phyloP scores from a whole-genome alignment of 2,329 filamentous ascomycete species.

The Colletotrichum somersetense region DNA sequence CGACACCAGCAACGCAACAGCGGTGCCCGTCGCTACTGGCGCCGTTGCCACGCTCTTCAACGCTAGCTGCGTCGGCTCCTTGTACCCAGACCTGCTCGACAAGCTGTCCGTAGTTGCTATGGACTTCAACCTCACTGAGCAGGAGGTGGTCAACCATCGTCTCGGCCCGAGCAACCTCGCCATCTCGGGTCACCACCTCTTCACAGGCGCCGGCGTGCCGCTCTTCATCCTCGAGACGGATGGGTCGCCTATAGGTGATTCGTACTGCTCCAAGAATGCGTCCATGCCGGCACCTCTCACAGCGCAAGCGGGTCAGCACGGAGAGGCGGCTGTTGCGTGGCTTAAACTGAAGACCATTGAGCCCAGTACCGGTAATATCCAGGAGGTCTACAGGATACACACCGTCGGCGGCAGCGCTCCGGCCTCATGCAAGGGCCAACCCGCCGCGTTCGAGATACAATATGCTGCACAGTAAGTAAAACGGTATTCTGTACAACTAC shows the following conservation, averaged over 20 bases:
- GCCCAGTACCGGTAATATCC: slow-evolving; percentile 72
- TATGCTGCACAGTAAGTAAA: slow-evolving; percentile 86
- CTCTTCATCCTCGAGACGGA: slow-evolving; percentile 82
- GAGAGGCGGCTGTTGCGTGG: slow-evolving; percentile 82
- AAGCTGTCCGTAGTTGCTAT: slow-evolving; percentile 77
- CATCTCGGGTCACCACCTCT: slow-evolving; percentile 85
- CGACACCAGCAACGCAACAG: slow-evolving; percentile 68
- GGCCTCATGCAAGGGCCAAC: slow-evolving; percentile 75
- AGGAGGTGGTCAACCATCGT: slow-evolving; percentile 40
- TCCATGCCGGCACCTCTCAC: slow-evolving; percentile 72
- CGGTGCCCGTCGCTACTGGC: slow-evolving; percentile 74
- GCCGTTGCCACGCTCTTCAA: slow-evolving; percentile 91
- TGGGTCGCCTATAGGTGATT: slow-evolving; percentile 68
- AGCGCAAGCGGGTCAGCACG: slow-evolving; percentile 70
- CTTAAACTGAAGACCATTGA: slow-evolving; percentile 73
- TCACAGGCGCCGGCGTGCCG: slow-evolving; percentile 76
- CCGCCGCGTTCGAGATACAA: slow-evolving; percentile 75
- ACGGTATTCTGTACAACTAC: slow-evolving; percentile 10
- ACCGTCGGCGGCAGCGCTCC: slow-evolving; percentile 87
- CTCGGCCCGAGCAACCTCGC: slow-evolving; percentile 71
- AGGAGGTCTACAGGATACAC: slow-evolving; percentile 84
- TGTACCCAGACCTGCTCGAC: slow-evolving; percentile 75
- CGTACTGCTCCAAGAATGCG: slow-evolving; percentile 72
- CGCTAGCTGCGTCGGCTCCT: slow-evolving; percentile 81
- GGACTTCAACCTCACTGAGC: slow-evolving; percentile 67